phyloP scores from a whole-genome alignment of 1,139 yeast species.

The Blastobotrys persicus region DNA sequence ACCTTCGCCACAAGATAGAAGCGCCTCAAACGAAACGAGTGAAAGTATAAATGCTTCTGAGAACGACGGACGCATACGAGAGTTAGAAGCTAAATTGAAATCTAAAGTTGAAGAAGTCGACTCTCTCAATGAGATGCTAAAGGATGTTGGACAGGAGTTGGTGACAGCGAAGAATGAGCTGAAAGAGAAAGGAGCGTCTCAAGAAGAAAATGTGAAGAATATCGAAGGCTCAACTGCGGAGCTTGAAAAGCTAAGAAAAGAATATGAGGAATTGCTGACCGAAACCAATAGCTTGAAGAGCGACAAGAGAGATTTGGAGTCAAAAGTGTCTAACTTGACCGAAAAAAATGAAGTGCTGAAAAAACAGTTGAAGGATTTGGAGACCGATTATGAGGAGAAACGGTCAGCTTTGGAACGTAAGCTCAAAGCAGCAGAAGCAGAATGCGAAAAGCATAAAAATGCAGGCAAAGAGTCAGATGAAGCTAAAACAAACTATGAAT shows the following conservation, averaged over 20 bases:
- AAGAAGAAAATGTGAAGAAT: not conserved
- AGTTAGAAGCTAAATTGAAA: conserved; percentile 18
- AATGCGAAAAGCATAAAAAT: not conserved
- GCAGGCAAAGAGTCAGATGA: conserved; percentile 6
- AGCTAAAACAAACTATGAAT: not conserved
- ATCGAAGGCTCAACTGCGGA: not conserved
- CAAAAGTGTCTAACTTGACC: conserved; percentile 3
- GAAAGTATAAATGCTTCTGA: not conserved
- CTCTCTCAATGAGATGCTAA: conserved; percentile 65
- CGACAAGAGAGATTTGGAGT: conserved; percentile 3
- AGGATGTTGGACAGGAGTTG: conserved; percentile 70
- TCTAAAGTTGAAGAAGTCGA: conserved; percentile 53
- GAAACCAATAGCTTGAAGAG: not conserved
- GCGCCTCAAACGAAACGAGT: not conserved
- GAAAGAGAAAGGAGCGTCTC: conserved; percentile 20
- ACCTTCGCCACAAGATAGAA: not conserved
- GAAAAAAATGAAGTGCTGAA: conserved; percentile 4
- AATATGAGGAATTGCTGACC: conserved; percentile 3
- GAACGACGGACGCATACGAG: not conserved
- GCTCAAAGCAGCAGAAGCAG: conserved; percentile 10
- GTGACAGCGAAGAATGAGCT: conserved; percentile 42
- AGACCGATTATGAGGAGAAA: not conserved
- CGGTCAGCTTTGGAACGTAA: not conserved
- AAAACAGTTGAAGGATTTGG: conserved; percentile 5
- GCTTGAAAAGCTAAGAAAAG: conserved; percentile 6